Evolutionary conservation across 768 basidiomycete genomes (phyloP).

Genomic region (Stropharia rugosoannulata): DNA sequence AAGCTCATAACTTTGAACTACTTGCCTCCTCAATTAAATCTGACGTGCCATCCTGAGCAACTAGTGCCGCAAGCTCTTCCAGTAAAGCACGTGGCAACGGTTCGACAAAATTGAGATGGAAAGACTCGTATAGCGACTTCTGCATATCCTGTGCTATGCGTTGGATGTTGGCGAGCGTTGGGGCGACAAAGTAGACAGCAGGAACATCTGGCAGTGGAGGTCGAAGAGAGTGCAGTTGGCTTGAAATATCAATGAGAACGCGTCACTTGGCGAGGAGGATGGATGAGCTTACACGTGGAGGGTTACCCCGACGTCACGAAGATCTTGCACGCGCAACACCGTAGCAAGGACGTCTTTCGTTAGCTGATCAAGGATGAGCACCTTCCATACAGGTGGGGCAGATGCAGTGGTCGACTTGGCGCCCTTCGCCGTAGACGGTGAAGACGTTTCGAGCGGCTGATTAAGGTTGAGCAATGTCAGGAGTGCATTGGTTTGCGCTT

Average conservation of each 20-base stretch:
- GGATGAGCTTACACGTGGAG: conserved; percentile 82
- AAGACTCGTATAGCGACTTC: conserved; percentile 87
- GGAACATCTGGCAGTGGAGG: conserved; percentile 94
- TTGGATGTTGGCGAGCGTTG: conserved; percentile 80
- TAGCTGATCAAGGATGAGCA: conserved; percentile 90
- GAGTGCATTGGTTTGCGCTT: conserved; percentile 84
- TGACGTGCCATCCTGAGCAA: conserved; percentile 80
- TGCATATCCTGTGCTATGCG: conserved; percentile 93
- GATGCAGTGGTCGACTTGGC: conserved; percentile 51
- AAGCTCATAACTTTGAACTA: background rate
- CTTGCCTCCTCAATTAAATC: conserved; percentile 78
- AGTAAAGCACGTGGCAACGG: conserved; percentile 84
- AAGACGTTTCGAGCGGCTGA: conserved; percentile 45
- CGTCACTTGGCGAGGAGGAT: background rate
- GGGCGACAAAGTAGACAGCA: conserved; percentile 94
- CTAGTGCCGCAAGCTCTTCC: conserved; percentile 89
- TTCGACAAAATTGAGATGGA: conserved; percentile 94
- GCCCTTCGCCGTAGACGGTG: conserved; percentile 33
- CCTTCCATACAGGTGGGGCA: conserved; percentile 92
- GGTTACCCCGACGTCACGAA: conserved; percentile 95
- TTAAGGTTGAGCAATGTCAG: conserved; percentile 88
- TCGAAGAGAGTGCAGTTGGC: conserved; percentile 87
- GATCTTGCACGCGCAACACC: conserved; percentile 91
- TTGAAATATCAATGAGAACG: conserved; percentile 27
- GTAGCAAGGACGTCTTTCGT: conserved; percentile 97